Evolutionary conservation across 2,329 filamentous ascomycete genomes (phyloP).

Genomic region (Apiospora hydei): DNA sequence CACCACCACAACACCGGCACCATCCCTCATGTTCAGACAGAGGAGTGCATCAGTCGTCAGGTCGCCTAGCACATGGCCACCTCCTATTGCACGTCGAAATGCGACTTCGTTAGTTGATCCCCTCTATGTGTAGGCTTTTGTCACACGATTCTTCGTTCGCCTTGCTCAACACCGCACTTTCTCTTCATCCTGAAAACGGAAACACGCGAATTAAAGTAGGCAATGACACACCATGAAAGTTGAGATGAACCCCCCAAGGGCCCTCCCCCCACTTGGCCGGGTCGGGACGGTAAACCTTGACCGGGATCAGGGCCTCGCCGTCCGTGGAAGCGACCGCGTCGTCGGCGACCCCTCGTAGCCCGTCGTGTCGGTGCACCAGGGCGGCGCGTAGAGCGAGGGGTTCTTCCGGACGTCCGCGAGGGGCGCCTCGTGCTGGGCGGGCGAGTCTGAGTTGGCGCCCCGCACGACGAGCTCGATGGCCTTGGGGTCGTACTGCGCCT

Average conservation of each 20-base stretch:
- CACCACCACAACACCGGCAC: slow-evolving; percentile 46
- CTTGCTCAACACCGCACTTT: not conserved
- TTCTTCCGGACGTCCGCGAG: slow-evolving; percentile 42
- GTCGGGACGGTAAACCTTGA: slow-evolving; percentile 45
- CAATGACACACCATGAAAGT: slow-evolving; percentile 42
- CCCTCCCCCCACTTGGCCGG: slow-evolving; percentile 38
- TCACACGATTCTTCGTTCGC: not conserved
- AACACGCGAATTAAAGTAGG: not conserved
- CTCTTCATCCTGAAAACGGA: too few relatives aligned
- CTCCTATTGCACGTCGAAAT: slow-evolving; percentile 35
- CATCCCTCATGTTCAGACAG: slow-evolving; percentile 46
- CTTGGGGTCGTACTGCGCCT: slow-evolving; percentile 42
- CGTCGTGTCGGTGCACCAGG: slow-evolving; percentile 39
- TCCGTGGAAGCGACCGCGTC: slow-evolving; percentile 39
- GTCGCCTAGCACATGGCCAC: slow-evolving; percentile 48
- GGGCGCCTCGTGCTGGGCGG: slow-evolving; percentile 32
- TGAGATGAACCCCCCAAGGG: slow-evolving; percentile 45
- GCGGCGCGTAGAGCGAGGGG: slow-evolving; percentile 36
- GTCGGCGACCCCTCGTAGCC: slow-evolving; percentile 39
- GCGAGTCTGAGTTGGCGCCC: slow-evolving; percentile 33
- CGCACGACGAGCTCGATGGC: slow-evolving; percentile 39
- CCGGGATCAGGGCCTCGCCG: slow-evolving; percentile 36
- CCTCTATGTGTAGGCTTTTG: not conserved
- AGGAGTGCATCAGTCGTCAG: slow-evolving; percentile 42
- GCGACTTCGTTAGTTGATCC: not conserved